Percentiles rank a stretch among this genome's conserved stretches.
These are phyloP conservation scores for Dioscorea alata DNA, from an alignment of 106 monocot species.

Conservation along the genomic window DNA sequence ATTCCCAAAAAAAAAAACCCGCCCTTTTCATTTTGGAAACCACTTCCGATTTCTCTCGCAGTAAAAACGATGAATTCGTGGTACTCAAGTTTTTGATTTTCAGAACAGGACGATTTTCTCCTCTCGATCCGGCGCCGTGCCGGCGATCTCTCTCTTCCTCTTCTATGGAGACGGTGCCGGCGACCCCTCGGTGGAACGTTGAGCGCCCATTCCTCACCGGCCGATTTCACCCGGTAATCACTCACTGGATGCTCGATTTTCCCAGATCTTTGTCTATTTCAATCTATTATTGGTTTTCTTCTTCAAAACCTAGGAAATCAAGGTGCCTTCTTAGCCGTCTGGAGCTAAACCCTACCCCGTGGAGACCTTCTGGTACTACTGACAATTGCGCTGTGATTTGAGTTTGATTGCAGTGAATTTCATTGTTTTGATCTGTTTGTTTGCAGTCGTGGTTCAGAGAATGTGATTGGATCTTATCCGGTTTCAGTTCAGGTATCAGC, in stretches of 20 bases:
- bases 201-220: conserved; percentile 92
- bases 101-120: neutral
- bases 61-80: too few species aligned
- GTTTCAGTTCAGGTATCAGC: conserved; percentile 59
- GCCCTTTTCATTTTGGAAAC: too few species aligned
- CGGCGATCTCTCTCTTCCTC: neutral
- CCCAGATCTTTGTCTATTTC: neutral
- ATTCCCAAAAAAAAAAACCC: too few species aligned
- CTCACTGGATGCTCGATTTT: neutral
- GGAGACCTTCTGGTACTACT: conserved; percentile 42
- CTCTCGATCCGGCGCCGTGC: neutral
- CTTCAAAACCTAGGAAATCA: conserved; percentile 41
- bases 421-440: neutral
- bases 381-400: neutral
- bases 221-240: conserved; percentile 52
- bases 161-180: conserved; percentile 18
- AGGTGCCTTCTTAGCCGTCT: conserved; percentile 21
- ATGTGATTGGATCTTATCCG: conserved; percentile 67
- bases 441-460: conserved; percentile 37
- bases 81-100: neutral
- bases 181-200: conserved; percentile 77
- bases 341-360: conserved; percentile 40
- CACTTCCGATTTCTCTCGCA: too few species aligned
- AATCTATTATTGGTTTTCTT: neutral
- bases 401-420: neutral